These are phyloP conservation scores for Orbilia blumenaviensis DNA, from an alignment of 2,329 filamentous ascomycete species.

Conservation along the genomic window DNA sequence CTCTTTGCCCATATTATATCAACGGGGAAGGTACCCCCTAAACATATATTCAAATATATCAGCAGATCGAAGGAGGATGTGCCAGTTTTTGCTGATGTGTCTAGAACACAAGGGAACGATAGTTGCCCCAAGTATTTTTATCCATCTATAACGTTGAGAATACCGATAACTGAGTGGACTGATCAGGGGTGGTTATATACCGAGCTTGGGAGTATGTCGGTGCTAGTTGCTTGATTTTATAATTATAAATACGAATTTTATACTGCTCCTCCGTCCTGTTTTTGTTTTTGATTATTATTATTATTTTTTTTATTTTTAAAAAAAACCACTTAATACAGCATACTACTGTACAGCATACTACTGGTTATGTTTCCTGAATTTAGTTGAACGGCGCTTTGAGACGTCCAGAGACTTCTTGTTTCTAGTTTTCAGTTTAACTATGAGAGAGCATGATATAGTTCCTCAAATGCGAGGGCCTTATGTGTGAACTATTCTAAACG, in stretches of 20 bases:
- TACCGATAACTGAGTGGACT: background rate
- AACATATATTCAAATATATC: conserved; percentile 68
- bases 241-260: background rate
- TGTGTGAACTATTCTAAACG: too few relatives aligned
- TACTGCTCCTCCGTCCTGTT: background rate
- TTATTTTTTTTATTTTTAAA: too few relatives aligned
- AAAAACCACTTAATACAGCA: too few relatives aligned
- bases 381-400: too few relatives aligned
- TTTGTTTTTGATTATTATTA: too few relatives aligned
- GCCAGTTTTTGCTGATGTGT: background rate
- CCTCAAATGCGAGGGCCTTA: too few relatives aligned
- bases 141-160: conserved; percentile 6
- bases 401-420: too few relatives aligned
- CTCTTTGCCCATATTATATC: background rate
- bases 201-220: conserved; percentile 11
- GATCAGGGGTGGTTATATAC: conserved; percentile 32
- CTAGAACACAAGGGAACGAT: background rate
- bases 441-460: too few relatives aligned
- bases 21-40: background rate
- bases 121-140: background rate
- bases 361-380: too few relatives aligned
- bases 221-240: conserved; percentile 18
- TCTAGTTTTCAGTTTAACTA: too few relatives aligned
- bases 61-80: background rate
- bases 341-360: too few relatives aligned